Base-by-base conservation (phyloP, 2,329 filamentous ascomycete genomes). In the Talaromyces sp. region DNA sequence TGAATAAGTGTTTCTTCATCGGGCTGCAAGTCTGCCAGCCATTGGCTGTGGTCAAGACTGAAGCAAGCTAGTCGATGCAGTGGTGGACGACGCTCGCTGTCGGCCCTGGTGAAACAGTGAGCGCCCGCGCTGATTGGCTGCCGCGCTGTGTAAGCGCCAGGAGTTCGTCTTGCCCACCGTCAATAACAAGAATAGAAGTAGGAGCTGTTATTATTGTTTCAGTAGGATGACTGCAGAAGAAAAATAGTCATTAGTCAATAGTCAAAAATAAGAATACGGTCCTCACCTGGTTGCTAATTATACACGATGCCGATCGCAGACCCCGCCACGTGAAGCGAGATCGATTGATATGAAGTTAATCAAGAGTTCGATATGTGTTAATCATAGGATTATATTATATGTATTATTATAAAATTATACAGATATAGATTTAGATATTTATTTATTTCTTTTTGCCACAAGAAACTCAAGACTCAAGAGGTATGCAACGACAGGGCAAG, bases 81-180 rank as follows among this genome's bases (percentile, higher is more conserved):
- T 62, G 60, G 60, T 62, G 54, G 60, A 42, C 27, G 57, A 32
- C n/a, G 55, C 60, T 36, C 36, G 15, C n/a, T 51, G 47, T 52
- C 42, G 32, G 36, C n/a, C 54, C 51, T 47, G 36, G 25, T 62
- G 60, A 62, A 62, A 62, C 60, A 61, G 30, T 25, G 27, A 22
- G 11, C 33, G 30, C 19, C 28, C 39, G 33, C 19, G 44, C 44
- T 4, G 44, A 47, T 47, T 47, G 44, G 44, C 44, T 47, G 44
- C 44, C 9, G n/a, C 19, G 19, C 44, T 6, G 44, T 47, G 49
- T 44, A 58, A 36, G 33, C 59, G 60, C 55, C 60, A 58, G 59
- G 54, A 57, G 42, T 53, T 52, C 19, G 44, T 39, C n/a, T 9
- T 5, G 19, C 39, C 39, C 19, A 47, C 44, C 3, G 10, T 25